These are phyloP conservation scores for Clitoria ternatea DNA, from an alignment of 306 rosid species.

Conservation along the genomic window DNA sequence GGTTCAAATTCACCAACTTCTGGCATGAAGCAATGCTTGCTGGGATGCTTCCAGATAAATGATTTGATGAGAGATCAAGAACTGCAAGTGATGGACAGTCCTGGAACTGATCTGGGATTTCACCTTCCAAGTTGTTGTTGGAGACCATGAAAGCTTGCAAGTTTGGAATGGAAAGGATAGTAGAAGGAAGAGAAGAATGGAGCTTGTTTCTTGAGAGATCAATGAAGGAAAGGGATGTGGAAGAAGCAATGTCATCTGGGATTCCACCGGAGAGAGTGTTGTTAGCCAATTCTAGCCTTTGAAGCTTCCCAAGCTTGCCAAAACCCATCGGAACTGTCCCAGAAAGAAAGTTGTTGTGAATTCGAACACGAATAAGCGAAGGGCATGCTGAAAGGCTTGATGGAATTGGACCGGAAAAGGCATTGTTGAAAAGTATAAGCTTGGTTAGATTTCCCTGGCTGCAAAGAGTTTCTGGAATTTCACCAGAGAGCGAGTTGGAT, in stretches of 20 bases:
- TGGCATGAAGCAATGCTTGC: constrained; percentile 83
- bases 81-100: constrained; percentile 81
- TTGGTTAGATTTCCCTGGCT: constrained; percentile 77
- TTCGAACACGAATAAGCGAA: constrained; percentile 83
- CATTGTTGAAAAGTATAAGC: constrained; percentile 93
- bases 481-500: constrained; percentile 76
- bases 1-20: constrained; percentile 75
- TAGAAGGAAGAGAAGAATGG: constrained; percentile 79
- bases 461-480: constrained; percentile 75
- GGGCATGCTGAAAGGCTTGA: constrained; percentile 50
- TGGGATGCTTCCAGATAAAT: constrained; percentile 69
- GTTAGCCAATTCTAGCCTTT: constrained; percentile 90
- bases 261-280: constrained; percentile 80
- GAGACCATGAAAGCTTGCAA: constrained; percentile 78
- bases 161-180: constrained; percentile 70
- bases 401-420: constrained; percentile 74
- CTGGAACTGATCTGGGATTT: constrained; percentile 81
- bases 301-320: constrained; percentile 81
- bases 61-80: constrained; percentile 83
- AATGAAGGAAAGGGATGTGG: constrained; percentile 88
- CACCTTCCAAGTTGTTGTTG: constrained; percentile 63
- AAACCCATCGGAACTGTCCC: constrained; percentile 76
- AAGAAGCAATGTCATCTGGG: constrained; percentile 73
- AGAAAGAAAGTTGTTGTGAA: constrained; percentile 78
- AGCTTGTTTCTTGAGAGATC: constrained; percentile 72